Conservation (phyloP, 2,329 filamentous ascomycete genomes). For the Thielaviopsis populi region DNA sequence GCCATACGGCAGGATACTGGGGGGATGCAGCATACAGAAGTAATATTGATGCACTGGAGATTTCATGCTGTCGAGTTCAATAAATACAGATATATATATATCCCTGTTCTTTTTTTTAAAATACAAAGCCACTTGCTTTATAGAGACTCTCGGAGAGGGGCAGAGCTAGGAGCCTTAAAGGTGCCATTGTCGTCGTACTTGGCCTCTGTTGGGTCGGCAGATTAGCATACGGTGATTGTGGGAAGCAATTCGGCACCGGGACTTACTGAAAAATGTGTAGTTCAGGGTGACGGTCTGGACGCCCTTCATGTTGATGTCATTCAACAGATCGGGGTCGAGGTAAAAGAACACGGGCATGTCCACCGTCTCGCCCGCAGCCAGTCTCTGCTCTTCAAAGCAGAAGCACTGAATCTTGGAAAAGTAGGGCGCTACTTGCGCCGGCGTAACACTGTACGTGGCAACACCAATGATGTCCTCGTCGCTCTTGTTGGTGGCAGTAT, state of each 20-base stretch:
- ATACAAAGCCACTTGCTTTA: background rate
- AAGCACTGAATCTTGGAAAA: constrained; percentile 99
- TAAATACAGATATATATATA: background rate
- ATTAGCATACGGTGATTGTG: constrained; percentile 24
- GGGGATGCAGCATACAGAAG: background rate
- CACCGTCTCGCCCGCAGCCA: constrained; percentile 90
- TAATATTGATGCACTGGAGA: background rate
- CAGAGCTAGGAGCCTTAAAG: constrained; percentile 26
- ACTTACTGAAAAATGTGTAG: constrained; percentile 96
- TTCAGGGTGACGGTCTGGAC: constrained; percentile 91
- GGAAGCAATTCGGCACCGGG: background rate
- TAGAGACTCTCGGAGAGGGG: constrained; percentile 14
- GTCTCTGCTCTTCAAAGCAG: constrained; percentile 91
- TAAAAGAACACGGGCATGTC: constrained; percentile 99
- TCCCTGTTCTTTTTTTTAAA: background rate
- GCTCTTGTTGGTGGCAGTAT: constrained; percentile 86
- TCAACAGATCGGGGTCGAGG: constrained; percentile 86
- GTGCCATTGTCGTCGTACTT: constrained; percentile 33
- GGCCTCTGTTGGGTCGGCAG: constrained; percentile 25
- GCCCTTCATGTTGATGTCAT: constrained; percentile 80
- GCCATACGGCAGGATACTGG: background rate
- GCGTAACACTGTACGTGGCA: constrained; percentile 93
- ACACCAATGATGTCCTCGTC: constrained; percentile 93
- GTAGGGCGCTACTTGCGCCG: constrained; percentile 87
- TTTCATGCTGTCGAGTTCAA: background rate